Evolutionary conservation across 768 basidiomycete species (phyloP), one percentile per base, ranked within the genome.

Genomic region (Suillus lakei): DNA sequence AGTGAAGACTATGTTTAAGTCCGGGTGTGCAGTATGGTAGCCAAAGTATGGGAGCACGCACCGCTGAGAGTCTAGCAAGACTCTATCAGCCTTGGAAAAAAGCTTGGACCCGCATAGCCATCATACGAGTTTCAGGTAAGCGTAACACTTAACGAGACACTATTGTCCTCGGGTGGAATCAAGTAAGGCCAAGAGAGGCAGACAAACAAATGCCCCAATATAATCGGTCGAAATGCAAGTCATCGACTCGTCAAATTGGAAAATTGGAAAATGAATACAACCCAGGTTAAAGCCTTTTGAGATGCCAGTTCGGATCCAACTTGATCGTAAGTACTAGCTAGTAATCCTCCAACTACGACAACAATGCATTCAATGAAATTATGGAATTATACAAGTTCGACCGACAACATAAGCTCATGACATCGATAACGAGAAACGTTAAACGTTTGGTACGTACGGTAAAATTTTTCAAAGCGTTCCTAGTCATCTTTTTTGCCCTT

Each of bases 201-300:
- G 30, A 54, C 32, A 54, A 54, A 54, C 32, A 54, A 32, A 54
- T 54, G 53, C 12, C 32, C 53, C 36, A 54, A 54, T 54, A 53
- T 4, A 12, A 54, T 32, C 53, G 32, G 53, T 54, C 53, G 12
- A 54, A 54, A 54, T n/a, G 10, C 30, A 34, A 32, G 30, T 6
- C 9, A 32, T 53, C 16, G 26, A 21, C 18, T 53, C 10, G 18
- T 30, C 51, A 21, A 2, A 53, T 21, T 28, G 18, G 16, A 53
- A 30, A 30, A 34, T 54, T n/a, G 30, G 21, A 34, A 54, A 21
- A 54, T 32, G 53, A 13, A 1, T 28, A 53, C 16, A 28, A 51
- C 23, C 15, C 6, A 26, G 26, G 48, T 9, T 50, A 50, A 50
- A 50, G 50, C 26, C 16, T 50, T 26, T 28, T 50, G 48, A 50